Evolutionary conservation across 371 early-diverging fungal genomes (phyloP).

Genomic region (Saksenaea oblongispora): DNA sequence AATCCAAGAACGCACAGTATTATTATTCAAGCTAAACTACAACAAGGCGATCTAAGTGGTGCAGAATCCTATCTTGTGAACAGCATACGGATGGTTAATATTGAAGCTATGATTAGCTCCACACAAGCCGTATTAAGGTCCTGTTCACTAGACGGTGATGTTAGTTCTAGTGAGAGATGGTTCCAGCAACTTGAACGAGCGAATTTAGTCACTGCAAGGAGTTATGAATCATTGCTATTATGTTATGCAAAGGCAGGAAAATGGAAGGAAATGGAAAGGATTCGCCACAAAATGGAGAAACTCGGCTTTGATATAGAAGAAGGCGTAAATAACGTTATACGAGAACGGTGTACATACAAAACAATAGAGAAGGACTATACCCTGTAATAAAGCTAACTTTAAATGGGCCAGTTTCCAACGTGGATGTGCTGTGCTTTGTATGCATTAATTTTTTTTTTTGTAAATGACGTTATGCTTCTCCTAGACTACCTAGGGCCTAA

Average conservation of each 20-base stretch:
- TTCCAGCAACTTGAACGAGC: background rate
- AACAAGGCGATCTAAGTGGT: background rate
- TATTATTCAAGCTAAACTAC: background rate
- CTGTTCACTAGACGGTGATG: background rate
- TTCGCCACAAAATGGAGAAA: background rate
- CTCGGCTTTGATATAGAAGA: background rate
- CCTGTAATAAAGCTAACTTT: conserved; percentile 3
- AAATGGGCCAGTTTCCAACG: background rate
- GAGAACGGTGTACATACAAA: background rate
- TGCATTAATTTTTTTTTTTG: background rate
- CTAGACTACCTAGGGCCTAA: background rate
- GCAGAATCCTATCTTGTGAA: background rate
- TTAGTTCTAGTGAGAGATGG: background rate
- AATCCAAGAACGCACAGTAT: background rate
- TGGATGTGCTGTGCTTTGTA: background rate
- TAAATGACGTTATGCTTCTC: background rate
- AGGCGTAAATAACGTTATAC: background rate
- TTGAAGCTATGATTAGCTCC: background rate
- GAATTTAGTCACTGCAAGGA: background rate
- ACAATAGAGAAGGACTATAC: background rate
- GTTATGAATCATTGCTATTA: background rate
- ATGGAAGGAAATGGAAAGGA: background rate
- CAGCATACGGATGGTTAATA: background rate
- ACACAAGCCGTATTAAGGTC: background rate
- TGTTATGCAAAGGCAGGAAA: background rate